Base-by-base conservation (phyloP, 768 basidiomycete species). In the Russula virescens region DNA sequence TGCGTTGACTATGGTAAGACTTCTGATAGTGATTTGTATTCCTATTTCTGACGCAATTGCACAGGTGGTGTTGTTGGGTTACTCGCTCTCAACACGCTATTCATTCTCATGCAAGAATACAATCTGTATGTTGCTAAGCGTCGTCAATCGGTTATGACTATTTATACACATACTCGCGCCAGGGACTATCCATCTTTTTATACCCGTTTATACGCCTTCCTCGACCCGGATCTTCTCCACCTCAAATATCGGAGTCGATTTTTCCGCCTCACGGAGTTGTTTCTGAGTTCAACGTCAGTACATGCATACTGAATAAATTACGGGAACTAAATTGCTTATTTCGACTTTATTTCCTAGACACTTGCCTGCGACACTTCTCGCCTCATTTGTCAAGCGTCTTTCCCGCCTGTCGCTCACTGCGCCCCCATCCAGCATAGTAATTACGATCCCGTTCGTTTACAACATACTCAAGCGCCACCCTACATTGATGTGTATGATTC, bases 171-270 rank as follows among this genome's bases (percentile, higher is more conserved):
- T 28, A 62, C 42, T 3, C 13, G 3, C 35, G 16, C 9, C 69
- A 98, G 96, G 11, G 97, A 99, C 69, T 98, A 96, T 70, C 95
- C 97, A 2, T 87, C 86, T 13, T 98, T 99, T 75, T 99, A 97
- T 76, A 89, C 87, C 7, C 86, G 89, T 5, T 81, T 99, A 2
- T 98, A 98, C 71, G 81, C 86, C 1, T 90, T 98, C 72, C 81
- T 98, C 21, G 90, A 96, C 71, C 81, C 87, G 11, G 84, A 94
- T 21, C 81, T 97, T 5, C 81, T 99, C 8, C 96, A 98, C 69
- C 82, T 91, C 55, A 96, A 93, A 70, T 89, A 97, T 71, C 84
- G 97, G 14, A 89, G 96, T 1, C 83, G 96, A 46, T 98, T 99
- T 77, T 97, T 99, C 81, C 84, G 96, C 31, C 77, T 98, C 68